Conservation (phyloP, 2,329 filamentous ascomycete genomes). For the Penicillium sp. region DNA sequence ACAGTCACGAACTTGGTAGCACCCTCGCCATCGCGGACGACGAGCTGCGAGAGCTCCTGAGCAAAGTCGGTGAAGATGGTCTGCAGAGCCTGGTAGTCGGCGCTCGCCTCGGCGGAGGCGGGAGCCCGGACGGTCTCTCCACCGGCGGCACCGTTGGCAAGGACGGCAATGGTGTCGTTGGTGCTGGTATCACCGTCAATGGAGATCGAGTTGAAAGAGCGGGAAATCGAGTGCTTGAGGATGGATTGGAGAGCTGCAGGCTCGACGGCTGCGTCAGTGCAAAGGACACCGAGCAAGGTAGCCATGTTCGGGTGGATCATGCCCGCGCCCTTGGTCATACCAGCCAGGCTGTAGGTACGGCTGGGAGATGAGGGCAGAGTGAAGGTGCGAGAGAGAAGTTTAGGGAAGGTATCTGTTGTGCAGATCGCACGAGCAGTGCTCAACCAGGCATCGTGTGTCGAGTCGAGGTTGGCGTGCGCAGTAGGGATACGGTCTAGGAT, state of each 20-base stretch:
- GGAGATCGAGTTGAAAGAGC: slow-evolving; percentile 94
- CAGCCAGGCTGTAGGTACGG: slow-evolving; percentile 79
- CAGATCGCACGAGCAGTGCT: slow-evolving; percentile 87
- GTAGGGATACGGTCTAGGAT: slow-evolving; percentile 81
- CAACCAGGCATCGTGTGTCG: slow-evolving; percentile 84
- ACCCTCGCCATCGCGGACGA: slow-evolving; percentile 94
- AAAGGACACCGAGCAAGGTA: slow-evolving; percentile 86
- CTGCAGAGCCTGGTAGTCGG: slow-evolving; percentile 73
- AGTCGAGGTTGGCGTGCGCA: slow-evolving; percentile 71
- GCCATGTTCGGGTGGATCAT: slow-evolving; percentile 99
- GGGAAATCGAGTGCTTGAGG: slow-evolving; percentile 73
- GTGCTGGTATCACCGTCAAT: slow-evolving; percentile 97
- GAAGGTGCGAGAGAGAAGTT: slow-evolving; percentile 85
- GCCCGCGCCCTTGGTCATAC: slow-evolving; percentile 96
- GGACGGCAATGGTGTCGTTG: slow-evolving; percentile 90
- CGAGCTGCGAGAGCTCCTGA: slow-evolving; percentile 82
- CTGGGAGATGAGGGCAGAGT: slow-evolving; percentile 77
- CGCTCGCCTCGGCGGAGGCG: slow-evolving; percentile 43
- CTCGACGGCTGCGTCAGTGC: slow-evolving; percentile 84
- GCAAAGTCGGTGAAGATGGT: slow-evolving; percentile 75
- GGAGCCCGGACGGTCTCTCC: slow-evolving; percentile 63
- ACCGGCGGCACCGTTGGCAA: slow-evolving; percentile 93
- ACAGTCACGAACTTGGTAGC: slow-evolving; percentile 98
- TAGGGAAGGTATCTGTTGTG: slow-evolving; percentile 98
- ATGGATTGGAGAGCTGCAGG: slow-evolving; percentile 68